phyloP scores from a whole-genome alignment of 768 basidiomycete genomes.

The Naganishia antarctica region DNA sequence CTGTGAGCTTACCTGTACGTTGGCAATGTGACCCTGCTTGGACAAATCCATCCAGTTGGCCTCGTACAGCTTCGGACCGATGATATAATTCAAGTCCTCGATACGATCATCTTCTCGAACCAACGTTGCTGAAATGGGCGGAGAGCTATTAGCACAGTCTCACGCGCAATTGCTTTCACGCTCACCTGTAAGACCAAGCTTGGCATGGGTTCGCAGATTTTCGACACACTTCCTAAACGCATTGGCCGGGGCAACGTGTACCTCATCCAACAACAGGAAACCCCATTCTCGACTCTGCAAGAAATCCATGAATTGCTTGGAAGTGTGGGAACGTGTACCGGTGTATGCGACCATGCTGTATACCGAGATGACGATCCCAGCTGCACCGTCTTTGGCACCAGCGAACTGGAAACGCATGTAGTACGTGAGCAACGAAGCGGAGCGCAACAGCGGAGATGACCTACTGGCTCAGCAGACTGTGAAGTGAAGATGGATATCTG shows the following conservation, averaged over 20 bases:
- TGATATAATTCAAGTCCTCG: slow-evolving; percentile 96
- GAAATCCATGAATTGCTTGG: slow-evolving; percentile 99
- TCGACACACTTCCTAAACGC: slow-evolving; percentile 98
- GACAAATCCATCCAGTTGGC: slow-evolving; percentile 99
- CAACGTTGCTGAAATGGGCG: slow-evolving; percentile 67
- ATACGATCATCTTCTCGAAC: slow-evolving; percentile 99
- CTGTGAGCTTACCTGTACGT: slow-evolving; percentile 74
- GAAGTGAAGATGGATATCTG: slow-evolving; percentile 98
- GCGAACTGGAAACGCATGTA: no score
- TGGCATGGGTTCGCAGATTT: slow-evolving; percentile 97
- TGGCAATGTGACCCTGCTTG: slow-evolving; percentile 97
- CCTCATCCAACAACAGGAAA: slow-evolving; percentile 93
- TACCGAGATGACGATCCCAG: slow-evolving; percentile 96
- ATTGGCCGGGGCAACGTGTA: slow-evolving; percentile 96
- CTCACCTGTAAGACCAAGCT: slow-evolving; percentile 89
- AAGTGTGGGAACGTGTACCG: slow-evolving; percentile 95
- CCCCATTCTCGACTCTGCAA: slow-evolving; percentile 98
- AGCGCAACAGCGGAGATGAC: no score
- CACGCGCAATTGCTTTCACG: background rate
- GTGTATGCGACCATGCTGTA: slow-evolving; percentile 99
- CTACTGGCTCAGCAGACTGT: background rate
- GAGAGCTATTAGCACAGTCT: background rate
- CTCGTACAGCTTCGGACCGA: slow-evolving; percentile 97
- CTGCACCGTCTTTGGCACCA: slow-evolving; percentile 91
- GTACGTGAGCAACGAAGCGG: no score